Conservation (phyloP, 208 protist species). For the Endotrypanum monterogeii region DNA sequence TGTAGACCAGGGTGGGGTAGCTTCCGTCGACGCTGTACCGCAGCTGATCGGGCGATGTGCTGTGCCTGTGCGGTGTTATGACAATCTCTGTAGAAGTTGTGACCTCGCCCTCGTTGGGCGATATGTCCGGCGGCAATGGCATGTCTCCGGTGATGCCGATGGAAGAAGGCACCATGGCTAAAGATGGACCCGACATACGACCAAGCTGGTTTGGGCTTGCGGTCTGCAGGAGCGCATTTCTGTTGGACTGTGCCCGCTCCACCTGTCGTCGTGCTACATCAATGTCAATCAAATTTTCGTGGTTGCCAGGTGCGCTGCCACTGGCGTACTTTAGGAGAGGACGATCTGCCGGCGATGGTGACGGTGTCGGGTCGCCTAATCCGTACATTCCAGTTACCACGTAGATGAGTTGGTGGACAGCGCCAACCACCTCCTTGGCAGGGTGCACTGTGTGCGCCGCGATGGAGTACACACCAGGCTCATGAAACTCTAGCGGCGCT, state of each 20-base stretch:
- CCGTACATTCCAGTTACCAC: slow-evolving; percentile 21
- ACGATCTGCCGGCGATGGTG: neutral
- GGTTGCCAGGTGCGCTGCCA: neutral
- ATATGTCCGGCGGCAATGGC: slow-evolving; percentile 52
- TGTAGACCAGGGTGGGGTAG: slow-evolving; percentile 75
- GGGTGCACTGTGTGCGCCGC: slow-evolving; percentile 71
- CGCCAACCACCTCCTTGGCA: slow-evolving; percentile 41
- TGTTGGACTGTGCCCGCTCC: slow-evolving; percentile 4
- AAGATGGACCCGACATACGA: neutral
- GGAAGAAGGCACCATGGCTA: slow-evolving; percentile 6
- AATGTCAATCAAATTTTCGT: slow-evolving; percentile 24
- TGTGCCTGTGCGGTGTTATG: slow-evolving; percentile 54
- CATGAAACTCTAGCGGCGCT: slow-evolving; percentile 51
- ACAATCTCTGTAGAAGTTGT: slow-evolving; percentile 71
- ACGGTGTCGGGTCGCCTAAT: neutral
- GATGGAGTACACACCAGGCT: slow-evolving; percentile 61
- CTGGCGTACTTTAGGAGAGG: neutral
- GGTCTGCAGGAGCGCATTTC: neutral
- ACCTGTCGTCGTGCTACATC: slow-evolving; percentile 17
- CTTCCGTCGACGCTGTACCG: slow-evolving; percentile 84
- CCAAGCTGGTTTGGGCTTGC: slow-evolving; percentile 2
- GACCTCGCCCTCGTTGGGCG: slow-evolving; percentile 60
- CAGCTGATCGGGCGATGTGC: slow-evolving; percentile 57
- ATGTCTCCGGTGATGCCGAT: neutral
- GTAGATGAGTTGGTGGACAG: slow-evolving; percentile 73